phyloP scores from a whole-genome alignment of 2,329 filamentous ascomycete genomes.

The Aspergillus sp. region DNA sequence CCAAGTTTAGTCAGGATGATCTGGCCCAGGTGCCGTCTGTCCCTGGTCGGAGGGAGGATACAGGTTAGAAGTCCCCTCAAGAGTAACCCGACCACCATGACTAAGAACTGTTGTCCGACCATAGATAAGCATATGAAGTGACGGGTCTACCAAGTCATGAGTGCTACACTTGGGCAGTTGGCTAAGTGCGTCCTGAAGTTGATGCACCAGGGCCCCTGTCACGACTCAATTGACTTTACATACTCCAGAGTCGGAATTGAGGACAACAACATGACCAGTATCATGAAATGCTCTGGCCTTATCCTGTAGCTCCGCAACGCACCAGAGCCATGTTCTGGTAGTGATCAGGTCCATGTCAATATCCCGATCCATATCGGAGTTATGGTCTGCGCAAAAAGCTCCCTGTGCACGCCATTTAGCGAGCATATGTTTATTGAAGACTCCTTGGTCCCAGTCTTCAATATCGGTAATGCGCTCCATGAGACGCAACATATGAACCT shows the following conservation, averaged over 20 bases:
- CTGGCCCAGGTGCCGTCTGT: not conserved
- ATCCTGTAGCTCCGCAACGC: conserved; percentile 1
- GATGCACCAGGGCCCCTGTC: not conserved
- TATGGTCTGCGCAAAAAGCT: not conserved
- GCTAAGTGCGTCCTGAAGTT: not conserved
- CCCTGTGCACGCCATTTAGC: not conserved
- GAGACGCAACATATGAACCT: not conserved
- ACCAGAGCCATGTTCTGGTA: not conserved
- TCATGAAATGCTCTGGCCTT: not conserved
- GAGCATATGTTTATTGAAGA: not conserved
- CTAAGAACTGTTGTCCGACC: not conserved
- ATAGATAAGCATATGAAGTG: not conserved
- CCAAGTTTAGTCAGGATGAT: not conserved
- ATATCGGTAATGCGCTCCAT: not conserved
- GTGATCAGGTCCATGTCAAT: not conserved
- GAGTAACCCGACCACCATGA: not conserved
- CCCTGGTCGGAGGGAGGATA: not conserved
- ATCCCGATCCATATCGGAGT: not conserved
- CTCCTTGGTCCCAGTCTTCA: not conserved
- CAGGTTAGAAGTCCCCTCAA: too few species aligned
- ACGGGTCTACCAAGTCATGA: not conserved
- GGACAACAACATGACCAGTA: not conserved
- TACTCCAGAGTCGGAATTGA: not conserved
- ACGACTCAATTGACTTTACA: not conserved
- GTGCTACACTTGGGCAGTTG: not conserved